Conservation (phyloP, 116 monocot species). For the Thalassia testudinum region DNA sequence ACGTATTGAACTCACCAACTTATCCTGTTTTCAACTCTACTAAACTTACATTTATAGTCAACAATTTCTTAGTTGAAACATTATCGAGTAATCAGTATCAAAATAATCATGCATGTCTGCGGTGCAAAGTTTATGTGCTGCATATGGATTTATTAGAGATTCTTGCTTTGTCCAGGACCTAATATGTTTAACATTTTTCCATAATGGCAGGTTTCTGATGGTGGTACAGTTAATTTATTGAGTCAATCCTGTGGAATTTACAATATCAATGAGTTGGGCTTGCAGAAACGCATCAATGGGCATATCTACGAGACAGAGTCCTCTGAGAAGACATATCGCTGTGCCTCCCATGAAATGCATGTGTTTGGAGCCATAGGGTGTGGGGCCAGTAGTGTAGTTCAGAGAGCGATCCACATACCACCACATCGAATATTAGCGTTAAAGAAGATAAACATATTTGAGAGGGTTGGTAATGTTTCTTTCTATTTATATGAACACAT, state of each 20-base stretch:
- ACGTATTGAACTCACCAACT: too few species aligned
- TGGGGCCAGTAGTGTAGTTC: conserved; percentile 91
- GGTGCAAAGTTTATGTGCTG: not conserved
- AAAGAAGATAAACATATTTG: conserved; percentile 88
- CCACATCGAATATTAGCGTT: conserved; percentile 74
- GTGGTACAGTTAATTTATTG: conserved; percentile 82
- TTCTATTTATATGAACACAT: not conserved
- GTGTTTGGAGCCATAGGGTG: conserved; percentile 88
- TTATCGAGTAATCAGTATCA: not conserved
- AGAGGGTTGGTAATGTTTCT: conserved; percentile 47
- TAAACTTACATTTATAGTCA: too few species aligned
- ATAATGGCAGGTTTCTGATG: conserved; percentile 69
- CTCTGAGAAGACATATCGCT: conserved; percentile 63
- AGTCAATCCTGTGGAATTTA: conserved; percentile 84
- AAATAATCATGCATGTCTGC: not conserved
- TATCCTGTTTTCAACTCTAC: too few species aligned
- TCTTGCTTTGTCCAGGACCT: not conserved
- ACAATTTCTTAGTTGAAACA: too few species aligned
- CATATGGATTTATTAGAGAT: not conserved
- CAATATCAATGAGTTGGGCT: conserved; percentile 80
- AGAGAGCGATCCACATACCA: conserved; percentile 79
- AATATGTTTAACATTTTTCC: not conserved
- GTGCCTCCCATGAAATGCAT: conserved; percentile 90
- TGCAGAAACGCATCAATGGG: conserved; percentile 59
- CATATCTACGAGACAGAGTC: conserved; percentile 35